A percentile compares a stretch with the other conserved stretches of the same genome.
These are phyloP conservation scores for Datisca glomerata DNA, from an alignment of 306 rosid species.

Conservation along the genomic window DNA sequence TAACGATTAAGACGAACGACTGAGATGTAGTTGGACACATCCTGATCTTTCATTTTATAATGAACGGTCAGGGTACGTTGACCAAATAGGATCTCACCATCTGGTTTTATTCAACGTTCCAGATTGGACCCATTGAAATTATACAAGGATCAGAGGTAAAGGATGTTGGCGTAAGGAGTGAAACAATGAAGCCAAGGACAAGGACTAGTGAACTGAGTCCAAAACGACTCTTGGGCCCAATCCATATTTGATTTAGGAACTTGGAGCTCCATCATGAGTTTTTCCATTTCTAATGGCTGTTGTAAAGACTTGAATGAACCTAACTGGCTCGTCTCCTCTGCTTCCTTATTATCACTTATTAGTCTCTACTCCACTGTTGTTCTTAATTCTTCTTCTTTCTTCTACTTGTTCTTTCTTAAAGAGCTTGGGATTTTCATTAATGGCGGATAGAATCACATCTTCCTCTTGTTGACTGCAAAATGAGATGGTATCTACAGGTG, in stretches of 20 bases:
- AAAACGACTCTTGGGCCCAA: constrained; percentile 66
- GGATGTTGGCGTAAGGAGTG: constrained; percentile 44
- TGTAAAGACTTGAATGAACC: constrained; percentile 19
- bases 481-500: constrained; percentile 40
- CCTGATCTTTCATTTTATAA: too few species aligned
- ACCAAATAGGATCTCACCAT: too few species aligned
- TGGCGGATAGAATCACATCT: constrained; percentile 13
- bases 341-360: neutral
- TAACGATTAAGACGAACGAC: too few species aligned
- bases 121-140: too few species aligned
- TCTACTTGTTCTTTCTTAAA: constrained; percentile 32
- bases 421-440: constrained; percentile 7
- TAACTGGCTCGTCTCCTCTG: constrained; percentile 10
- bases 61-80: too few species aligned
- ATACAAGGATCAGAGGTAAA: constrained; percentile 21
- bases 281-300: constrained; percentile 24
- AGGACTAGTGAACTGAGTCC: constrained; percentile 65
- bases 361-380: neutral
- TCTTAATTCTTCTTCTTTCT: neutral
- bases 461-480: constrained; percentile 19
- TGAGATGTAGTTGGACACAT: too few species aligned
- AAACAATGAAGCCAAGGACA: constrained; percentile 64
- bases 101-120: too few species aligned
- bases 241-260: constrained; percentile 39
- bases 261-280: constrained; percentile 48